A percentile compares a stretch with the other conserved stretches of the same genome.
Evolutionary conservation across 2,329 filamentous ascomycete genomes (phyloP).

Genomic region (Curvularia sp.): DNA sequence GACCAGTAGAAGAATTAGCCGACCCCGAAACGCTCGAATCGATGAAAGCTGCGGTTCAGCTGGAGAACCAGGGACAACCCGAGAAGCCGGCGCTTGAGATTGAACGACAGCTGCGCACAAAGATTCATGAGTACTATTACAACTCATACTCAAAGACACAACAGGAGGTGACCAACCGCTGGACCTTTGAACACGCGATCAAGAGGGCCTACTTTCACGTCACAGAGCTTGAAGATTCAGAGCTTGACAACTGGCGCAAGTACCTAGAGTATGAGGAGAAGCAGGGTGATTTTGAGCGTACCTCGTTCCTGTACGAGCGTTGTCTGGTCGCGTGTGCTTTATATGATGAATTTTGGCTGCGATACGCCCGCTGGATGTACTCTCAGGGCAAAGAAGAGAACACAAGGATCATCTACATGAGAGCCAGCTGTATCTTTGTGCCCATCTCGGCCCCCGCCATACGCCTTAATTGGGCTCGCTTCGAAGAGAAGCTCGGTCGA

Average conservation of each 20-base stretch:
- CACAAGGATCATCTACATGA: constrained; percentile 88
- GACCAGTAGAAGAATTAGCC: constrained; percentile 76
- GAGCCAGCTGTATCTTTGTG: constrained; percentile 83
- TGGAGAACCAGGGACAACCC: constrained; percentile 63
- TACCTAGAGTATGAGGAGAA: constrained; percentile 95
- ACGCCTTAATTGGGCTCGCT: constrained; percentile 89
- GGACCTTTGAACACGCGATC: constrained; percentile 93
- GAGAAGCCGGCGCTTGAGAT: constrained; percentile 75
- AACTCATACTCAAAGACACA: constrained; percentile 83
- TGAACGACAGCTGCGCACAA: constrained; percentile 80
- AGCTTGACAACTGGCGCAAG: constrained; percentile 90
- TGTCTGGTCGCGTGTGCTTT: constrained; percentile 91
- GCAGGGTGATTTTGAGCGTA: constrained; percentile 77
- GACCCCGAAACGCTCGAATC: constrained; percentile 71
- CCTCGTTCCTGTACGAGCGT: constrained; percentile 87
- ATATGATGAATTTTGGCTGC: constrained; percentile 97
- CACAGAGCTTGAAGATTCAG: constrained; percentile 84
- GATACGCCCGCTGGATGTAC: constrained; percentile 93
- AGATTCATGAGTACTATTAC: constrained; percentile 81
- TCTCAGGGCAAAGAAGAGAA: constrained; percentile 82
- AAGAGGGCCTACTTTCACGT: constrained; percentile 98
- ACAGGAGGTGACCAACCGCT: constrained; percentile 86
- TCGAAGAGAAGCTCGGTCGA: constrained; percentile 85
- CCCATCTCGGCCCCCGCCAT: constrained; percentile 85
- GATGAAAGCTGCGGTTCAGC: constrained; percentile 75